Percentiles rank a stretch among this genome's conserved stretches.
phyloP scores from a whole-genome alignment of 768 basidiomycete genomes.

The Suillus weaverae region DNA sequence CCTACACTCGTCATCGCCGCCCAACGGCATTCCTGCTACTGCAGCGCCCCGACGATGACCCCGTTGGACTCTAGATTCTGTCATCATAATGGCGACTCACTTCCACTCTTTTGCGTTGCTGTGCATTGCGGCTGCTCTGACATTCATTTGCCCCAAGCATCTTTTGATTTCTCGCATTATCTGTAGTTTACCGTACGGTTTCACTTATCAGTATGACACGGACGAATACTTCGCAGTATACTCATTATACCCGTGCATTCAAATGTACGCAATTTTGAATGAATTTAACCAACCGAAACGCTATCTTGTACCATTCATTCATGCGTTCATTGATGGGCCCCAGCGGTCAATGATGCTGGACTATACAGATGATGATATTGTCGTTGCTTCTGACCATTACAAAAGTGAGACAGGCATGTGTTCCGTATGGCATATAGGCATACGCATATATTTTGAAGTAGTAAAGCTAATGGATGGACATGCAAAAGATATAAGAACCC shows the following conservation, averaged over 20 bases:
- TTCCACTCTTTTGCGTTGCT: conserved; percentile 25
- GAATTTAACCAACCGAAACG: conserved; percentile 18
- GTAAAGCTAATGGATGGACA: conserved; percentile 26
- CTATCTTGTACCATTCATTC: conserved; percentile 8
- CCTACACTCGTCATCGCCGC: conserved; percentile 37
- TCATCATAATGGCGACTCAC: conserved; percentile 7
- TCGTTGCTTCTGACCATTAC: neutral
- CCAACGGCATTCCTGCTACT: conserved; percentile 46
- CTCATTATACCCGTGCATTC: conserved; percentile 57
- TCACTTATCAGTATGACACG: conserved; percentile 54
- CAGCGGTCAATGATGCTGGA: neutral
- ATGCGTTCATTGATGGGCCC: neutral
- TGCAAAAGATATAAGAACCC: conserved; percentile 22
- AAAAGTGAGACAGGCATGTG: neutral
- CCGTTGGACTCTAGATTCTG: conserved; percentile 5
- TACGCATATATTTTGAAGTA: conserved; percentile 32
- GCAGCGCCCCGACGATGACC: conserved; percentile 46
- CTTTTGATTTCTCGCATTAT: conserved; percentile 45
- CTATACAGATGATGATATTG: neutral
- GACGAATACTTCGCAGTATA: conserved; percentile 61
- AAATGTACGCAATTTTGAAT: conserved; percentile 41
- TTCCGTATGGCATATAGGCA: conserved; percentile 37
- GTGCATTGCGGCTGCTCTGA: conserved; percentile 24
- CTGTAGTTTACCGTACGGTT: conserved; percentile 59
- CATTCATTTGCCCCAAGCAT: conserved; percentile 31